Conservation (phyloP, 106 monocot species). For the Dendrobium catenatum region DNA sequence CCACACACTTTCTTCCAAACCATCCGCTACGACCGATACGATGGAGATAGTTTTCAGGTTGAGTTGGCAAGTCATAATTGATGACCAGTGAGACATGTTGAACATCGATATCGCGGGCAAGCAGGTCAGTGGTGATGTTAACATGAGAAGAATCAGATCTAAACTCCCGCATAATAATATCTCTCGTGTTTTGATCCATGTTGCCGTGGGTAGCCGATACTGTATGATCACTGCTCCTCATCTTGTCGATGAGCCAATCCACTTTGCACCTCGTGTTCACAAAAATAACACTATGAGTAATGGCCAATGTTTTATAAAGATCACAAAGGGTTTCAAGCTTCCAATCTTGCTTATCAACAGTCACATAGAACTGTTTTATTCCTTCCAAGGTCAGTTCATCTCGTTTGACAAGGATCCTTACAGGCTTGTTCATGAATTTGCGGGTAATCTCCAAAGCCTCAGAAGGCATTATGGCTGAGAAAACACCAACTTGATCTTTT, state of each 20-base stretch:
- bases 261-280: constrained; percentile 44
- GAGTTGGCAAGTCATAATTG: too few relatives aligned
- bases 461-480: constrained; percentile 29
- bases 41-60: too few relatives aligned
- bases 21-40: too few relatives aligned
- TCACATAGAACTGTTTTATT: constrained; percentile 23
- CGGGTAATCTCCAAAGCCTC: constrained; percentile 38
- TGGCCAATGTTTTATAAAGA: constrained; percentile 31
- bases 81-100: constrained; percentile 19
- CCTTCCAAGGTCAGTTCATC: constrained; percentile 50
- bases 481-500: constrained; percentile 41
- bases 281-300: constrained; percentile 48
- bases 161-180: constrained; percentile 34
- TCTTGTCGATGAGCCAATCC: constrained; percentile 43
- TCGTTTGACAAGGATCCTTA: constrained; percentile 41
- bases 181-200: constrained; percentile 29
- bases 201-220: constrained; percentile 27
- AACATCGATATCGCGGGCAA: constrained; percentile 20
- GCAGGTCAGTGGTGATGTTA: constrained; percentile 27
- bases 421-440: constrained; percentile 47
- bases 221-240: constrained; percentile 39
- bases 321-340: constrained; percentile 23
- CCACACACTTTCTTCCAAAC: too few relatives aligned
- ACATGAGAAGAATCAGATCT: constrained; percentile 27
- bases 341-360: constrained; percentile 13